Base-by-base conservation (phyloP, 2,329 filamentous ascomycete genomes). In the Aspergillus ustus region DNA sequence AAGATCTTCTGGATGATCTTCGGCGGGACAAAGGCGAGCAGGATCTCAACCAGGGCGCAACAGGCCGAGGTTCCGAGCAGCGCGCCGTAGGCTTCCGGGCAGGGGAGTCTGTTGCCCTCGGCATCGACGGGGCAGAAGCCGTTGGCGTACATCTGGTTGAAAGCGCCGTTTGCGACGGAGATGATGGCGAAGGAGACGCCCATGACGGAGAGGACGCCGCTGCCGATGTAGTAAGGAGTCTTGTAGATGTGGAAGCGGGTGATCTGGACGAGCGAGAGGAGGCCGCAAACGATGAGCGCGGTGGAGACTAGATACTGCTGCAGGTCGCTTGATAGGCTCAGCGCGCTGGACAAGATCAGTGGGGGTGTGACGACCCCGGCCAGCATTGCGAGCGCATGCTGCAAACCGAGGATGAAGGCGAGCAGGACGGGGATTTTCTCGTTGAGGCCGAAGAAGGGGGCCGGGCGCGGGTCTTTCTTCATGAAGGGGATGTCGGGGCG, bases 401-500 rank as follows among this genome's bases (percentile, higher is more conserved):
- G 89, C 45, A 91, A 84, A 3, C 89, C 89, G 20, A 91, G 81
- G 22, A 91, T 80, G 6, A 91, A 73, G 8, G 87, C 88, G 20
- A 91, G 79, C 1, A 91, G 71, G 2, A 91, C 81, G 0, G 89
- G 89, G 75, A 91, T 88, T n/a, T 81, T 79, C 68, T 90, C 88
- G 64, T 91, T 80, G 4, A 91, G 83, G 5, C 87, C 88, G 69
- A 91, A 91, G 76, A 91, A 91, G 0, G 89, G 89, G 2, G 86
- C 83, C 13, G 83, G 80, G 60, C 81, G 78, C 11, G 79, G 80
- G 9, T 80, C 71, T 73, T 85, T 87, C 72, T 85, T 88, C 83
- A 95, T 88, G 76, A 97, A 97, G 0, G 93, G 93, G 28, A 97
- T 78, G 67, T 91, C 93, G 1, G 84, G 91, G 25, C 81, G 87